Evolutionary conservation across 2,329 filamentous ascomycete species (phyloP).

Genomic region (Nigrospora oryzae): DNA sequence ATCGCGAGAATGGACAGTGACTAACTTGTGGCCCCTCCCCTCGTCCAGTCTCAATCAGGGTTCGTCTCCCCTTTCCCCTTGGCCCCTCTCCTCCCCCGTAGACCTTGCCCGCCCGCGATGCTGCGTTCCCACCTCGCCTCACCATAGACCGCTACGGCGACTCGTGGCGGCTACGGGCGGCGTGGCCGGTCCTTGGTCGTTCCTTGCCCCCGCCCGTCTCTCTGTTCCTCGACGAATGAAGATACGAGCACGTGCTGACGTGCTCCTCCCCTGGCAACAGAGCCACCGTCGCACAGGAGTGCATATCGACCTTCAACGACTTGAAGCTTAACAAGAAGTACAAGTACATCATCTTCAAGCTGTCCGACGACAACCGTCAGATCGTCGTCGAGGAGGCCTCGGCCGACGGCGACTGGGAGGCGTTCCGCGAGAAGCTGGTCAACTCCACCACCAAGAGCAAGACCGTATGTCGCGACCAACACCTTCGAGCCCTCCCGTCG

Average conservation of each 20-base stretch:
- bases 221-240: too few species aligned
- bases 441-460: slow-evolving; percentile 65
- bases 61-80: slow-evolving; percentile 31
- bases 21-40: slow-evolving; percentile 2
- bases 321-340: slow-evolving; percentile 74
- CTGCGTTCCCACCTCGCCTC: background rate
- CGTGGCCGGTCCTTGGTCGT: too few species aligned
- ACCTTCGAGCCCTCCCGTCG: background rate
- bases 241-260: background rate
- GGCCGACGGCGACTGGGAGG: slow-evolving; percentile 57
- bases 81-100: background rate
- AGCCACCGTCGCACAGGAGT: slow-evolving; percentile 65
- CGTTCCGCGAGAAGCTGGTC: slow-evolving; percentile 69
- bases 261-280: slow-evolving; percentile 29
- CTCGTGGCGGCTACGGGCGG: background rate
- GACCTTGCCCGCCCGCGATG: background rate
- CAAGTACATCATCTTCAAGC: slow-evolving; percentile 86
- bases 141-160: background rate
- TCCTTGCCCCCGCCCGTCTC: too few species aligned
- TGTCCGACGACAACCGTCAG: slow-evolving; percentile 73
- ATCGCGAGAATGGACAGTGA: background rate
- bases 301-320: slow-evolving; percentile 66
- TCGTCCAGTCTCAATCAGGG: slow-evolving; percentile 58
- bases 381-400: slow-evolving; percentile 74
- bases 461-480: slow-evolving; percentile 37